Percentiles rank a stretch among this genome's conserved stretches.
Conservation (phyloP, 78 protist species). For the Dictyostelium firmibasis region DNA sequence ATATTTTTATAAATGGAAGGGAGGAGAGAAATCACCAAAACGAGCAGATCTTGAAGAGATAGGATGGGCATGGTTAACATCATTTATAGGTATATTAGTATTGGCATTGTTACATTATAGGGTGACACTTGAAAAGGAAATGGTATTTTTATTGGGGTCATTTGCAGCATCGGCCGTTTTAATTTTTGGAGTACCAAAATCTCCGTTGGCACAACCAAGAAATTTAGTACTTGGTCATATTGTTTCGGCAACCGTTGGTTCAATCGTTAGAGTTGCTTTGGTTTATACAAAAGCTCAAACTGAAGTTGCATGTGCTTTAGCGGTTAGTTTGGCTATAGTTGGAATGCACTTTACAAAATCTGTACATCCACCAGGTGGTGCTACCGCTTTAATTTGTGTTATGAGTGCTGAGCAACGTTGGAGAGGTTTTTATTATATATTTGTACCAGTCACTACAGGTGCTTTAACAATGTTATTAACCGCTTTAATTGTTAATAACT, state of each 20-base stretch:
- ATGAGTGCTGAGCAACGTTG: conserved; percentile 1
- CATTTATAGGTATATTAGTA: conserved; percentile 32
- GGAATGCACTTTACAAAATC: conserved; percentile 67
- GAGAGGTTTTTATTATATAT: conserved; percentile 42
- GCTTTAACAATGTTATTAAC: conserved; percentile 17
- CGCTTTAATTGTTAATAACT: conserved; percentile 67
- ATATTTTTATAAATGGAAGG: conserved; percentile 11
- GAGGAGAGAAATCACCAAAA: neutral
- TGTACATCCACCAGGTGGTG: conserved; percentile 87
- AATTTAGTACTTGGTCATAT: conserved; percentile 75
- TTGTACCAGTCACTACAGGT: conserved; percentile 60
- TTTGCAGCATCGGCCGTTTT: conserved; percentile 86
- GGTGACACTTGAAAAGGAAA: neutral
- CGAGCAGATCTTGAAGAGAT: conserved; percentile 22
- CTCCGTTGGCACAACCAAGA: conserved; percentile 85
- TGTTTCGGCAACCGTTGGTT: conserved; percentile 68
- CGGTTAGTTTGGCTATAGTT: conserved; percentile 55
- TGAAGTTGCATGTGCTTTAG: conserved; percentile 12
- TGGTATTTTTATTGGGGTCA: conserved; percentile 50
- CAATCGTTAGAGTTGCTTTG: neutral
- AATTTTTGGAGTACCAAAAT: conserved; percentile 65
- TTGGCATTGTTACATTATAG: conserved; percentile 46
- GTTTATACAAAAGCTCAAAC: neutral
- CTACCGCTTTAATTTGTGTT: conserved; percentile 73
- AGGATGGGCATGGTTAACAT: conserved; percentile 15